These are phyloP conservation scores for Taxawa tesnikishii DNA, from an alignment of 2,329 filamentous ascomycete species.

Conservation along the genomic window DNA sequence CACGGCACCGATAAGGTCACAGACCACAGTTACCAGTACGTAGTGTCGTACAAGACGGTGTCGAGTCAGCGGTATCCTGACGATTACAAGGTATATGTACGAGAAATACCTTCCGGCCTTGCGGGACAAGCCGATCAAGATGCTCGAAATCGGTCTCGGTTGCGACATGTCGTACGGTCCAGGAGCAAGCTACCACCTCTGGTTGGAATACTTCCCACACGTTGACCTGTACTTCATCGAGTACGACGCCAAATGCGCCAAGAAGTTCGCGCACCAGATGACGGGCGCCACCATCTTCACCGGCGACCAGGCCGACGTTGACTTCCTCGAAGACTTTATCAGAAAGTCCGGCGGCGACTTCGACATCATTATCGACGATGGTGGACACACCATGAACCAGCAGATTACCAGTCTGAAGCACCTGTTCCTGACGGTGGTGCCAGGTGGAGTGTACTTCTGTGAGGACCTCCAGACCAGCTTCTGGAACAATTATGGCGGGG, in stretches of 20 bases:
- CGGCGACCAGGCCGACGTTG: constrained; percentile 26
- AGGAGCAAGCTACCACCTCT: constrained; percentile 27
- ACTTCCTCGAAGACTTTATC: constrained; percentile 25
- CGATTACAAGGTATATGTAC: too few species aligned
- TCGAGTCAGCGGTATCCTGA: too few species aligned
- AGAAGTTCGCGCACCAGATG: constrained; percentile 22
- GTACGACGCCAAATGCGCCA: constrained; percentile 23
- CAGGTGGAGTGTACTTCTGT: constrained; percentile 19
- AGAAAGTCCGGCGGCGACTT: constrained; percentile 21
- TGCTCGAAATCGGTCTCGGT: constrained; percentile 31
- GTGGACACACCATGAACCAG: constrained; percentile 26
- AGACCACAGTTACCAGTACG: constrained; percentile 24
- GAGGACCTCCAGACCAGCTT: constrained; percentile 16
- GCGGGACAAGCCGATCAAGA: constrained; percentile 22
- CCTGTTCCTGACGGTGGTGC: constrained; percentile 25
- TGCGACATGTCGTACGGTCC: constrained; percentile 28
- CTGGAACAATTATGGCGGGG: constrained; percentile 14
- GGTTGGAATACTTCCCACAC: constrained; percentile 27
- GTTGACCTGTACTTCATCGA: constrained; percentile 32
- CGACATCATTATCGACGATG: constrained; percentile 30
- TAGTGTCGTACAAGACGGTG: too few species aligned
- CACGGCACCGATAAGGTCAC: constrained; percentile 30
- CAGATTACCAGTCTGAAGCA: constrained; percentile 23
- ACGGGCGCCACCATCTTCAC: constrained; percentile 25
- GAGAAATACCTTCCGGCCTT: constrained; percentile 24